These are phyloP conservation scores for Dictyophora rubrovolvata DNA, from an alignment of 768 basidiomycete genomes.

Conservation along the genomic window DNA sequence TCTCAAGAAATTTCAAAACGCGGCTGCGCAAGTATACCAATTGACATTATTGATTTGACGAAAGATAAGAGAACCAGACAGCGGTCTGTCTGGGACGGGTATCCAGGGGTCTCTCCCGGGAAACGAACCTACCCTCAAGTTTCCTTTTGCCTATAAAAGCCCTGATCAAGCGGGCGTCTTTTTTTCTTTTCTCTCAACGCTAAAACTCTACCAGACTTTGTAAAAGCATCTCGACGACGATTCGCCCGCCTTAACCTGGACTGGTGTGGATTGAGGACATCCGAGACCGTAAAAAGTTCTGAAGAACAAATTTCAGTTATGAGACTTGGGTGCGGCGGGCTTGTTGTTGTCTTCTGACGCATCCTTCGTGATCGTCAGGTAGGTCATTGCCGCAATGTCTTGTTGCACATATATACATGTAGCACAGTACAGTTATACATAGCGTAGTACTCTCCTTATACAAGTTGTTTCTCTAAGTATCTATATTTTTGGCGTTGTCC, in stretches of 20 bases:
- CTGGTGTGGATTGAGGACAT: conserved; percentile 72
- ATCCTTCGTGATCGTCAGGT: conserved; percentile 58
- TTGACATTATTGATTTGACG: not conserved
- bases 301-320: conserved; percentile 50
- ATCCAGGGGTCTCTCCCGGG: too few species aligned
- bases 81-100: not conserved
- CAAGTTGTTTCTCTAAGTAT: not conserved
- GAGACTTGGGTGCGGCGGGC: conserved; percentile 84
- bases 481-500: not conserved
- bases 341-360: conserved; percentile 33
- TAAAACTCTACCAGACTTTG: conserved; percentile 41
- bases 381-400: conserved; percentile 79
- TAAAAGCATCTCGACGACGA: conserved; percentile 89
- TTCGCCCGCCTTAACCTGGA: conserved; percentile 55
- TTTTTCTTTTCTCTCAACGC: conserved; percentile 32
- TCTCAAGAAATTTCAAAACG: too few species aligned
- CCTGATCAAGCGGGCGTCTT: not conserved
- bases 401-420: conserved; percentile 54
- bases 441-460: not conserved
- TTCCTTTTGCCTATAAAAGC: conserved; percentile 15
- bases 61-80: not conserved
- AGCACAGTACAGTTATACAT: not conserved
- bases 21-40: not conserved
- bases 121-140: conserved; percentile 9
- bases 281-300: conserved; percentile 78